Conservation (phyloP, 768 basidiomycete species). For the Pleurotus salmoneostramineus region DNA sequence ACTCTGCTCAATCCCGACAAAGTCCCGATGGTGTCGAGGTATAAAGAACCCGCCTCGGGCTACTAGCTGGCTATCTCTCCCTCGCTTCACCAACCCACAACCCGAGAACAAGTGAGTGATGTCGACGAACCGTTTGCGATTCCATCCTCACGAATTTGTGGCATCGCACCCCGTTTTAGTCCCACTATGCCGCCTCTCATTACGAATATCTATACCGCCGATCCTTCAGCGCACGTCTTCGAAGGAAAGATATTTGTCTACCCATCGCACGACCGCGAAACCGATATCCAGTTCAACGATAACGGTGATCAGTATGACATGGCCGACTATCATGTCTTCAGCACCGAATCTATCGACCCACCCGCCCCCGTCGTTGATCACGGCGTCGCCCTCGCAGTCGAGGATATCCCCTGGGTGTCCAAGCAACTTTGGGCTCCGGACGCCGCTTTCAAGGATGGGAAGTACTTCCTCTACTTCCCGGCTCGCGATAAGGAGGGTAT, state of each 20-base stretch:
- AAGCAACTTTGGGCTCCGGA: constrained; percentile 21
- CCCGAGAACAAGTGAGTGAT: background rate
- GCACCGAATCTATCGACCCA: constrained; percentile 12
- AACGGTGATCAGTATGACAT: constrained; percentile 20
- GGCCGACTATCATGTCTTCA: constrained; percentile 20
- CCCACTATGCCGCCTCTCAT: constrained; percentile 10
- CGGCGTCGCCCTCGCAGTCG: constrained; percentile 14
- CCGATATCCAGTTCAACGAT: constrained; percentile 18
- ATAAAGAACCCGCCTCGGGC: background rate
- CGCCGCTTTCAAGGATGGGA: constrained; percentile 18
- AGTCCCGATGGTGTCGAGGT: background rate
- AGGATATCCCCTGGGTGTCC: constrained; percentile 18
- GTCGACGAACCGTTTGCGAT: background rate
- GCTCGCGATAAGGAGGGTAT: constrained; percentile 17
- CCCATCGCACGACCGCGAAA: constrained; percentile 18
- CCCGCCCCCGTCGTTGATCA: constrained; percentile 14
- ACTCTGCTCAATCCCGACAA: background rate
- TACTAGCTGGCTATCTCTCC: background rate
- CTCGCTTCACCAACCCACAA: background rate
- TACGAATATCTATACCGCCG: constrained; percentile 19
- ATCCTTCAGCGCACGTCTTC: constrained; percentile 20
- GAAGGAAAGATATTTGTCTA: constrained; percentile 18
- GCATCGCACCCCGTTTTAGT: background rate
- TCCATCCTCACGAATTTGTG: background rate
- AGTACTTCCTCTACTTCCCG: constrained; percentile 19